Base-by-base conservation (phyloP, 2,329 filamentous ascomycete genomes). In the Hypoxylon sp. region DNA sequence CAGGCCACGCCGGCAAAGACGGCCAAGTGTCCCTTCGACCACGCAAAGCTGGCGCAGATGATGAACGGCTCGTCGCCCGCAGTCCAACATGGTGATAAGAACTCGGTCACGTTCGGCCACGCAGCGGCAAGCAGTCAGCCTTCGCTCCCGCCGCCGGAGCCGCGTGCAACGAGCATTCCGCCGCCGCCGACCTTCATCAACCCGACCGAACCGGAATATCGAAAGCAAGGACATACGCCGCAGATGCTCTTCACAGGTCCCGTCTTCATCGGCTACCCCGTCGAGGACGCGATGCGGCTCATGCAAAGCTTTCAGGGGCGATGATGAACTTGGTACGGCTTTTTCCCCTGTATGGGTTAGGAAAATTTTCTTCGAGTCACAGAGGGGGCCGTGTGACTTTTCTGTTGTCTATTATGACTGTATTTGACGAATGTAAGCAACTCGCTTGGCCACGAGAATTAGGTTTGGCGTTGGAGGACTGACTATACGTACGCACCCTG, bases 161-260 rank as follows among this genome's bases (percentile, higher is more conserved):
- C 62, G 13, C 65, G 61, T 31, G 64, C 73, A 11, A 63, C 73
- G 10, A 62, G 66, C 27, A 63, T 69, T 5, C 72, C 74, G 8
- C 65, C 67, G 1, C 79, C 80, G 62, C 83, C 84, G 17, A 72
- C 81, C 1, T 86, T 87, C 53, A 74, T 87, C 65, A 82, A 82
- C 62, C 71, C 80, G 1, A 62, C 72, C 33, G 62, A 66, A 23
- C 55, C 35, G 69, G 73, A 50, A 60, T 74, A 31, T 48, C 68
- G 43, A 73, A 77, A 64, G 69, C 68, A 49, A 65, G 70, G 67
- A 8, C 65, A 66, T 18, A 55, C 62, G 8, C 84, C 90, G 8
- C 88, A 89, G 67, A 89, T 97, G 84, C 81, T 96, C 0, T 97
- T 97, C 70, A 96, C 91, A 7, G 94, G 94, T 0, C 94, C 94